Base-by-base conservation (phyloP, 805 yeast species). In the Candida chauliodis region DNA sequence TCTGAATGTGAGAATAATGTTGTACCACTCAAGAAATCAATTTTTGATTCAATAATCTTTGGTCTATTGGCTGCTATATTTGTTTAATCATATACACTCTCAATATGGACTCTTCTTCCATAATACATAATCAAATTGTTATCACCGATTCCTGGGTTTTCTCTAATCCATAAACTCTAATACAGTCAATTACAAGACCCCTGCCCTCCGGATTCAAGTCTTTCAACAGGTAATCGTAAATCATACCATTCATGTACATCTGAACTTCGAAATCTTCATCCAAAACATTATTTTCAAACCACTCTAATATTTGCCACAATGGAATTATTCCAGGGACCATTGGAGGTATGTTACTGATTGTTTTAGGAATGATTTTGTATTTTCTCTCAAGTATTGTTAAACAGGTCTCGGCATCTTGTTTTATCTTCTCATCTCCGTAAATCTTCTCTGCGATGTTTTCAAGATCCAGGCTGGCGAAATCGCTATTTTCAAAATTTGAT, bases 261-360 rank as follows among this genome's bases (percentile, higher is more conserved):
- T 32, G 27, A 8, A 47, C 50, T 19, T 44, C 43, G 10, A 50
- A 41, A 5, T 47, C 49, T n/a, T 48, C 38, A 22, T 45, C 48
- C 5, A 58, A 36, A 3, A 19, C 47, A 2, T 62, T 64, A 9
- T 47, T 41, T 28, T 58, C 55, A 23, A 70, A 44, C 55, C 65
- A 47, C 13, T 59, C 58, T n/a, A 54, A 36, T 11, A 76, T 43
- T 46, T 76, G 79, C 58, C 58, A 50, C 21, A 76, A 34, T 1
- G 82, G 78, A 8, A 73, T 47, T 3, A 73, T 43, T 0, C 84
- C 83, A 0, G 82, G 80, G 2, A 69, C 49, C 3, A 76, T 74
- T 8, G 50, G 47, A 1, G 82, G 76, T 9, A 71, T 21, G 14
- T 34, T 20, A 9, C 26, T 25, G 10, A 23, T 11, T 13, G 13